These are phyloP conservation scores for Oropetium thomaeum DNA, from an alignment of 176 grass and related monocot genomes.

Conservation along the genomic window DNA sequence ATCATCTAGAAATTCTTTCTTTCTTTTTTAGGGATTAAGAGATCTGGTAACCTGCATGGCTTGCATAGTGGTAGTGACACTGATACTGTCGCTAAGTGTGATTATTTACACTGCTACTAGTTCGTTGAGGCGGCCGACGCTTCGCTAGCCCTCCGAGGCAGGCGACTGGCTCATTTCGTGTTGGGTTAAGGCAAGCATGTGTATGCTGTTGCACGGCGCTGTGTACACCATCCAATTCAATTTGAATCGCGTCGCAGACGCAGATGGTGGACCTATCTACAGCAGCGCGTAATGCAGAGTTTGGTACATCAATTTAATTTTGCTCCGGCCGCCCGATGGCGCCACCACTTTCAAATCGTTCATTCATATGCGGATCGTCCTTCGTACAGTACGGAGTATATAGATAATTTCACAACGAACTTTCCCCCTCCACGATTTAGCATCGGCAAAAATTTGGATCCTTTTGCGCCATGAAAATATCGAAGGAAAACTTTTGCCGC, in stretches of 20 bases:
- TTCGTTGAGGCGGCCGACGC: neutral
- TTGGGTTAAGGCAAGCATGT: neutral
- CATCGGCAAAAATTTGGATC: no score
- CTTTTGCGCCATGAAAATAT: no score
- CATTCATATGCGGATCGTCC: conserved; percentile 4
- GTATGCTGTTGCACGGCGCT: neutral
- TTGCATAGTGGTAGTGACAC: neutral
- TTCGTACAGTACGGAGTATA: no score
- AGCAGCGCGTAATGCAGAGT: neutral
- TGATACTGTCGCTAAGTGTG: neutral
- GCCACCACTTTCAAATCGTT: conserved; percentile 7
- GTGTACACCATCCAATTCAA: neutral
- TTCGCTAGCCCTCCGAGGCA: neutral
- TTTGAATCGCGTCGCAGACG: neutral
- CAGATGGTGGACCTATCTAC: neutral
- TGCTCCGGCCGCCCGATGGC: neutral
- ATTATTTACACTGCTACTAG: neutral
- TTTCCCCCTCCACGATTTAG: no score
- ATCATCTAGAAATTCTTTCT: no score
- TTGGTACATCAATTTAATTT: conserved; percentile 30
- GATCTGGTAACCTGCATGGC: no score
- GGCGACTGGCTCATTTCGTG: neutral
- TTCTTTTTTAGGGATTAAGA: no score
- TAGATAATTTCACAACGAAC: no score
- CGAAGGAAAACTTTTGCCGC: no score